Evolutionary conservation across 2,329 filamentous ascomycete species (phyloP), one percentile per base, ranked within the genome.

Genomic region (Chaetomium globosum): DNA sequence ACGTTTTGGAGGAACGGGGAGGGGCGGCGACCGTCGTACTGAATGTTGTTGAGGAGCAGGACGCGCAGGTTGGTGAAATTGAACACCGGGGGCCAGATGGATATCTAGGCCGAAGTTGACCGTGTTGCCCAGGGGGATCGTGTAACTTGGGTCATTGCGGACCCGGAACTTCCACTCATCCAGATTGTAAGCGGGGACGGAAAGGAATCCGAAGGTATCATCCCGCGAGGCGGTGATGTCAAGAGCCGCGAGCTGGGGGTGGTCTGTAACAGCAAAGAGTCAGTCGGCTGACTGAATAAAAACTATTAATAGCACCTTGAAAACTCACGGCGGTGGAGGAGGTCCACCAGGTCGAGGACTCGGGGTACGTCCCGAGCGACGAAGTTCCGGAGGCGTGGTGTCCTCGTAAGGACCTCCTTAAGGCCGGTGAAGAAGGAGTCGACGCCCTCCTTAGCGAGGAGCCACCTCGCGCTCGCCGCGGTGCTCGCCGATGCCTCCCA

Each of bases 281-380:
- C 16, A 43, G 39, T 43, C 9, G 8, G 9, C 39, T 23, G 19
- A 19, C 31, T 13, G 21, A 10, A 19, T 4, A 31, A 1, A 30
- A 4, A 5, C 13, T 28, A 31, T n/a, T 6, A 3, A n/a, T 19
- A 16, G 49, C 9, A 53, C 26, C 26, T 26, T 2, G 4, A 26
- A 26, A 4, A 26, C 51, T 48, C 48, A 49, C 52, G 21, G 13
- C 26, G 39, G 36, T 56, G 59, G 19, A 61, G 19, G 28, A 56
- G 23, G 10, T 13, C 16, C 33, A 49, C 8, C 16, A 55, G 51
- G 10, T 61, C 52, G 19, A 61, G 39, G 2, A 61, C 9, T n/a
- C 59, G 21, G 4, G 59, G 59, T 19, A 55, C 39, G 19, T 55
- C 51, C 5, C 52, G 59, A 26, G 59, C 51, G 1, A 26, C n/a